Evolutionary conservation across 106 monocot genomes (phyloP).

Genomic region (Amphibolis antarctica): DNA sequence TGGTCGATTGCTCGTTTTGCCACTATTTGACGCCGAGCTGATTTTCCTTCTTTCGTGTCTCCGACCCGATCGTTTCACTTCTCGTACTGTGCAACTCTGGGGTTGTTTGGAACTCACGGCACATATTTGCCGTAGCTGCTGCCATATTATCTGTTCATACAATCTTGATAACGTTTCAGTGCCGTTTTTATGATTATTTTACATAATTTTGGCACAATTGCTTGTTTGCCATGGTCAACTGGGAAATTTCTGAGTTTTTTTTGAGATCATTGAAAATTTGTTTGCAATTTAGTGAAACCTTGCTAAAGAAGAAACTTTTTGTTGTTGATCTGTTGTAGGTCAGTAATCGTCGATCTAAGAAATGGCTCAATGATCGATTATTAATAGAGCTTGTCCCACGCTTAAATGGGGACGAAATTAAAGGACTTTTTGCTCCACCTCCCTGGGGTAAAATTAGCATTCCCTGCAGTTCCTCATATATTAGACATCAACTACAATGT

Average conservation of each 20-base stretch:
- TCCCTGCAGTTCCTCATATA: background rate
- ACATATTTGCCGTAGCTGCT: no score
- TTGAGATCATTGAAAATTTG: background rate
- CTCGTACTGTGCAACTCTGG: no score
- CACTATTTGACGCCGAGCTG: no score
- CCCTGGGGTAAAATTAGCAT: conserved; percentile 65
- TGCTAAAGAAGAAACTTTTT: background rate
- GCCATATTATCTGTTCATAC: background rate
- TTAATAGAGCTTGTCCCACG: conserved; percentile 92
- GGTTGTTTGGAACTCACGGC: no score
- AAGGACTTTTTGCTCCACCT: conserved; percentile 96
- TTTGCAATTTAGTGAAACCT: background rate
- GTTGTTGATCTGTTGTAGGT: conserved; percentile 32
- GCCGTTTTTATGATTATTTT: background rate
- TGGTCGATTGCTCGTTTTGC: no score
- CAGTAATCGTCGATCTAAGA: conserved; percentile 75
- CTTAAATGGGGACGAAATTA: conserved; percentile 88
- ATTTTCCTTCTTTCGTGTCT: no score
- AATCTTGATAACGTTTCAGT: background rate
- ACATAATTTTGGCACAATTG: background rate
- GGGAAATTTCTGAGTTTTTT: background rate
- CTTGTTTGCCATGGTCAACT: background rate
- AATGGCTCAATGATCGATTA: conserved; percentile 91
- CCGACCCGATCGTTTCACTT: no score
- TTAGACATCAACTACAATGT: no score